Evolutionary conservation across 1,284 basidiomycete species (phyloP), one percentile per base, ranked within the genome.

Genomic region (Ceratorhiza oryzae-sativae): DNA sequence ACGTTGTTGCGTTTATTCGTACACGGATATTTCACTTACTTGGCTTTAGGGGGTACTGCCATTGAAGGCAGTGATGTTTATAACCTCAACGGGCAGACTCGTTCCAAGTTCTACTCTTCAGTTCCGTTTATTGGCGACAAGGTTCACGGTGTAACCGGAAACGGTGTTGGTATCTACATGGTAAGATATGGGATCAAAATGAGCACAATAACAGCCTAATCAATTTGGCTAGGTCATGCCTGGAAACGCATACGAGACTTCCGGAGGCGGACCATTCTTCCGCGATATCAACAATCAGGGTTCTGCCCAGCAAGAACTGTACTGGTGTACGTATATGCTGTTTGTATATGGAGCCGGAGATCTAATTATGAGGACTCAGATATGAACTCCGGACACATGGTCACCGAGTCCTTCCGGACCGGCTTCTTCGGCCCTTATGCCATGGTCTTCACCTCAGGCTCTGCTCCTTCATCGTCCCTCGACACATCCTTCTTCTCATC

Each of bases 51-150:
- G 9, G 81, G 81, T 3, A 79, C 80, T 27, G 81, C 80, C 13
- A 82, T 85, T 51, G 84, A 85, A 77, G 84, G 84, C 9, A 79
- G 80, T 1, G 84, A 86, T 74, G 84, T 85, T 13, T 85, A 79
- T 77, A 51, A 78, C 20, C 72, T 84, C 48, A 80, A 83, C 71
- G 83, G 84, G 1, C 81, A 84, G 75, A 85, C 84, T 1, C 80
- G 83, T 13, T 84, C 83, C 49, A 85, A 85, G 76, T 85, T 70
- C 55, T 70, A 70, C 41, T 70, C 67, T 2, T 70, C 67, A 10
- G 67, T 70, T 48, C 8, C 55, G n/a, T 70, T 70, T 30, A 58
- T 58, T 30, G 49, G 59, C 25, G 67, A 70, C 20, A 36, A 63
- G 25, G 71, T 58, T 42, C 71, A 58, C 30, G 71, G 71, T 25